Percentiles rank a stretch among this genome's conserved stretches.
Conservation (phyloP, 1,284 basidiomycete species). For the Trichosporon coremiiforme region DNA sequence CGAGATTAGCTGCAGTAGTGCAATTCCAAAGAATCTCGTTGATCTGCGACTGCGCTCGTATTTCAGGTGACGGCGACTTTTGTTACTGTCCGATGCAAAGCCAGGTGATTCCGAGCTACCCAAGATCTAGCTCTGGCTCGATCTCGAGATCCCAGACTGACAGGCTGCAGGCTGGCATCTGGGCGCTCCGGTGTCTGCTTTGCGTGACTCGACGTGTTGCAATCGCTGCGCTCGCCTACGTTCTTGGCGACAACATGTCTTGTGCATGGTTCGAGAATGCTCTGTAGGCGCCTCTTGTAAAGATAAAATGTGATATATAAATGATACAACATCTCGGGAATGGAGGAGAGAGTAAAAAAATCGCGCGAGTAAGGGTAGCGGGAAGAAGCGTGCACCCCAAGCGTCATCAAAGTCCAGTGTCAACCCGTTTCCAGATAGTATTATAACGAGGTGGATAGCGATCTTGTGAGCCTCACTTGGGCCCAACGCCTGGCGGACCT, state of each 20-base stretch:
- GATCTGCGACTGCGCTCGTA: background rate
- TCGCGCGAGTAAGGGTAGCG: background rate
- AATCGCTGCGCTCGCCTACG: too few species aligned
- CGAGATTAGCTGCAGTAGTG: background rate
- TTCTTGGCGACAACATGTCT: slow-evolving; percentile 1
- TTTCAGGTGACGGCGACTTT: too few species aligned
- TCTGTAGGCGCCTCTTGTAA: slow-evolving; percentile 13
- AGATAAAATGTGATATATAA: slow-evolving; percentile 14
- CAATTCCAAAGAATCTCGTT: background rate
- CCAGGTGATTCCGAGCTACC: too few species aligned
- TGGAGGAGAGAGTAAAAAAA: background rate
- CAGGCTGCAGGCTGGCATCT: too few species aligned
- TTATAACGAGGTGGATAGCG: background rate
- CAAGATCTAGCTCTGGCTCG: too few species aligned
- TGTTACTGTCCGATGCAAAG: too few species aligned
- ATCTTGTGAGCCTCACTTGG: background rate
- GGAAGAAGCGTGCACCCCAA: background rate
- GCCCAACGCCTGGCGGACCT: background rate
- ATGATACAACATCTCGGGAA: slow-evolving; percentile 13
- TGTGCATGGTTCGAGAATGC: slow-evolving; percentile 17
- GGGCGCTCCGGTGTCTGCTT: too few species aligned
- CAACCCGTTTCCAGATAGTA: slow-evolving; percentile 12
- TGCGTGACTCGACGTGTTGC: too few species aligned
- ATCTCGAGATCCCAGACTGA: too few species aligned
- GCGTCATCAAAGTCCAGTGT: slow-evolving; percentile 9